Evolutionary conservation across 2,329 filamentous ascomycete species (phyloP), one percentile per base, ranked within the genome.

Genomic region (Colletotrichum gigasporum): DNA sequence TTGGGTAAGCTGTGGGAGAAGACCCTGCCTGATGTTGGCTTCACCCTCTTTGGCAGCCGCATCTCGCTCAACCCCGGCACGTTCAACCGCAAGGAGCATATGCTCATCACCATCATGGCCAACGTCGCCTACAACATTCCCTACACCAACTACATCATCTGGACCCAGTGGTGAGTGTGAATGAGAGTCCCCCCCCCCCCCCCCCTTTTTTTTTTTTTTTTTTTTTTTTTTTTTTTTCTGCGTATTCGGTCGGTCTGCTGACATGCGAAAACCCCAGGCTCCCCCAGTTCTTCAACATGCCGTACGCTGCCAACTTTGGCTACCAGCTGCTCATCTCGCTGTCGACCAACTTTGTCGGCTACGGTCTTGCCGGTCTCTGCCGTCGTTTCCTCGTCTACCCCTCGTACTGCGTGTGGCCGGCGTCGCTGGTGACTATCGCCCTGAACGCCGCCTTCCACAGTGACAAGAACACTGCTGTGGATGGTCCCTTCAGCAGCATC

Each of bases 1-100:
- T 54, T 76, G 8, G 76, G 77, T 28, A 71, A 74, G 35, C 68
- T 71, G 3, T 78, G 74, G 73, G 73, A 76, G 64, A 71, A 71
- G 55, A 57, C 73, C 32, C 68, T 79, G 42, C 76, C 78, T 3
- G 74, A 73, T 41, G 65, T 71, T 16, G 70, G 74, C 8, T 76
- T 78, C 53, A 70, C 66, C 14, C 65, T 71, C 6, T 74, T 71
- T 63, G 76, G 75, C 3, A 62, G 72, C 12, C 72, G 72, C 9
- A 75, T 78, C 69, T 77, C 73, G 14, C 72, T 83, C 22, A 85
- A 84, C 67, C 80, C 83, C 0, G 82, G 82, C 1, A 79, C 78
- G 0, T 85, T 85, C 70, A 83, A 78, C 67, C 80, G 80, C 69
- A 86, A 86, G 71, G 84, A 86, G 71, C 83, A 86, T 71, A 80